Conservation (phyloP, 805 yeast genomes). For the Candida koratica region DNA sequence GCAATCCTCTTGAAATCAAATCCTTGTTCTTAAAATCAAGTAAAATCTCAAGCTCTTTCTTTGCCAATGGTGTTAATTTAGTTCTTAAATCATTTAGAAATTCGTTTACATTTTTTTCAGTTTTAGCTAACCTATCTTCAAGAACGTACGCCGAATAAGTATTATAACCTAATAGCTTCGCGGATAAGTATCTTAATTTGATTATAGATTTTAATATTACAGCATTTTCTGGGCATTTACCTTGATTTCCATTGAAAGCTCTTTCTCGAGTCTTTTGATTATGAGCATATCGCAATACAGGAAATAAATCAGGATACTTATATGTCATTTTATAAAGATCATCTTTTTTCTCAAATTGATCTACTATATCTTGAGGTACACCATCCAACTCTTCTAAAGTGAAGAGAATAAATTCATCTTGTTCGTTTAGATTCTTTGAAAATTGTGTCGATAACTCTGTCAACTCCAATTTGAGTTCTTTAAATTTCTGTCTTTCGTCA, state of each 20-base stretch:
- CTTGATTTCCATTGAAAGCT: conserved; percentile 65
- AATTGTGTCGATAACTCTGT: conserved; percentile 55
- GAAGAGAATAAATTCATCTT: conserved; percentile 56
- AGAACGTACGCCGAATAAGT: conserved; percentile 67
- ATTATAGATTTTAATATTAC: conserved; percentile 58
- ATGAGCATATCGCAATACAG: conserved; percentile 71
- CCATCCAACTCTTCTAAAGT: conserved; percentile 67
- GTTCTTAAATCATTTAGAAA: conserved; percentile 60
- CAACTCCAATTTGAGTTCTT: conserved; percentile 55
- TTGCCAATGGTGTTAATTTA: conserved; percentile 59
- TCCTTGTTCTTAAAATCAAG: conserved; percentile 52
- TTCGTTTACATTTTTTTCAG: conserved; percentile 51
- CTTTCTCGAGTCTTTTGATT: conserved; percentile 59
- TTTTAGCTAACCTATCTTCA: conserved; percentile 80
- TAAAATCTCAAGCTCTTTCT: conserved; percentile 48
- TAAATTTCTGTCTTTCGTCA: conserved; percentile 53
- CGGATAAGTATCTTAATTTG: conserved; percentile 56
- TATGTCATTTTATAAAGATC: conserved; percentile 58
- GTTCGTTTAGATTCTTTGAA: conserved; percentile 67
- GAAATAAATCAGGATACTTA: conserved; percentile 77
- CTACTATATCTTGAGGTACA: conserved; percentile 61
- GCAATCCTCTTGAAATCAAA: conserved; percentile 41
- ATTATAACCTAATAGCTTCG: conserved; percentile 60
- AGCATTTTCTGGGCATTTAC: conserved; percentile 63
- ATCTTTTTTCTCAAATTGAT: conserved; percentile 50